These are phyloP conservation scores for Amaranthus cruentus DNA, from an alignment of 148 eudicot genomes.

Conservation along the genomic window DNA sequence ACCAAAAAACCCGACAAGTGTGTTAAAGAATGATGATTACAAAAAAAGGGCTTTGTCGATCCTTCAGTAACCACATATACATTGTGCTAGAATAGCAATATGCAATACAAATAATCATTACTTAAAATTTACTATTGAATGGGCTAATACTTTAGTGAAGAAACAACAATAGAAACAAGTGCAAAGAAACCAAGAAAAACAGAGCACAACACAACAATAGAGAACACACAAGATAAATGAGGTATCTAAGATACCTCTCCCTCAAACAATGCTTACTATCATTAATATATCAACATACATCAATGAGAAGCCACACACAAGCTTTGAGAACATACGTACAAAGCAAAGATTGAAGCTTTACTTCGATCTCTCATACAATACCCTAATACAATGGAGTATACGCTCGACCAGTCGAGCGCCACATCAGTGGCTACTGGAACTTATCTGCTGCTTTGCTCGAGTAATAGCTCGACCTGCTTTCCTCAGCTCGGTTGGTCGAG, in stretches of 20 bases:
- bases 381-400: too few species aligned
- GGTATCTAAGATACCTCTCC: slow-evolving; percentile 77
- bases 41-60: not conserved
- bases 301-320: too few species aligned
- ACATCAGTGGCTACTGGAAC: too few species aligned
- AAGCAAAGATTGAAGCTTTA: too few species aligned
- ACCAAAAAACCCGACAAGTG: not conserved
- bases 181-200: slow-evolving; percentile 72
- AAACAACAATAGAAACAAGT: slow-evolving; percentile 11
- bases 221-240: slow-evolving; percentile 78
- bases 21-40: slow-evolving; percentile 23
- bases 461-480: too few species aligned
- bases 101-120: not conserved
- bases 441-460: too few species aligned
- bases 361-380: too few species aligned
- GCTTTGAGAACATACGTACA: too few species aligned
- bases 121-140: not conserved
- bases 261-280: slow-evolving; percentile 40
- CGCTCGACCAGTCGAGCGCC: too few species aligned
- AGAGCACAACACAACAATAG: slow-evolving; percentile 33
- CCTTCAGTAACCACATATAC: slow-evolving; percentile 3
- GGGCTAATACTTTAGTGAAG: too few species aligned
- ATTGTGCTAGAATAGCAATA: slow-evolving; percentile 7
- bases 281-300: not conserved
- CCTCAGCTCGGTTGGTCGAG: too few species aligned